Percentiles rank a stretch among this genome's conserved stretches.
phyloP scores from a whole-genome alignment of 495 filamentous ascomycete species.

The Penicillium robsamsonii region DNA sequence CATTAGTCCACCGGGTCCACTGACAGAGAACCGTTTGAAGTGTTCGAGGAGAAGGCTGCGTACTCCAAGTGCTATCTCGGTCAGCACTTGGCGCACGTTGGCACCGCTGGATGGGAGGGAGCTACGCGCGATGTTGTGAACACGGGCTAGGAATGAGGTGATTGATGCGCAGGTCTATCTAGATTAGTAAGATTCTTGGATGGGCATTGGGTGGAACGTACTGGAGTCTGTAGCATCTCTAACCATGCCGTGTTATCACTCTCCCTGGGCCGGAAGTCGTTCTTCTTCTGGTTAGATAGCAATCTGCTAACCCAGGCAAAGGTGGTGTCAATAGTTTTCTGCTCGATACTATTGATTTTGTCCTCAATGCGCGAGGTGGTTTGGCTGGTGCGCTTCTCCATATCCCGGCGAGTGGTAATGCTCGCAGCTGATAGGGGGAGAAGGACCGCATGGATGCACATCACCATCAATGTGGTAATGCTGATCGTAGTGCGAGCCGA shows the following conservation, averaged over 20 bases:
- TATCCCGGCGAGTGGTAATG: conserved; percentile 81
- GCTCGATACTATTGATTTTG: conserved; percentile 83
- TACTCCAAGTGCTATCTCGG: conserved; percentile 81
- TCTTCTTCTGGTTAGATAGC: conserved; percentile 79
- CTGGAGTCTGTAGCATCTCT: conserved; percentile 78
- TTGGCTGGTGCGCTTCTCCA: conserved; percentile 78
- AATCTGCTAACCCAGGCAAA: conserved; percentile 74
- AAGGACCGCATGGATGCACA: conserved; percentile 86
- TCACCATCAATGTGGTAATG: conserved; percentile 88
- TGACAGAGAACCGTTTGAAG: conserved; percentile 89
- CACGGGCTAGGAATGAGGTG: conserved; percentile 68
- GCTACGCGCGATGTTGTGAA: conserved; percentile 57
- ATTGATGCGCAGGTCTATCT: conserved; percentile 70
- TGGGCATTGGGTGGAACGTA: conserved; percentile 25
- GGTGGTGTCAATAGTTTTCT: conserved; percentile 79
- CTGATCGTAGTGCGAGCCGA: conserved; percentile 77
- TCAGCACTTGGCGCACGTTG: conserved; percentile 73
- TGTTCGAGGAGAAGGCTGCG: conserved; percentile 81
- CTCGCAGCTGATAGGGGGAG: conserved; percentile 84
- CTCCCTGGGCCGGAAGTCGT: conserved; percentile 89
- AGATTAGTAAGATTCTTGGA: background rate
- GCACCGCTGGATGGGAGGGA: conserved; percentile 69
- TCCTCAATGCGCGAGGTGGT: conserved; percentile 78
- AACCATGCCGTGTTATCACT: conserved; percentile 69
- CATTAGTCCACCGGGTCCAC: conserved; percentile 87